phyloP scores from a whole-genome alignment of 495 filamentous ascomycete species.

The Podospora fimiseda region DNA sequence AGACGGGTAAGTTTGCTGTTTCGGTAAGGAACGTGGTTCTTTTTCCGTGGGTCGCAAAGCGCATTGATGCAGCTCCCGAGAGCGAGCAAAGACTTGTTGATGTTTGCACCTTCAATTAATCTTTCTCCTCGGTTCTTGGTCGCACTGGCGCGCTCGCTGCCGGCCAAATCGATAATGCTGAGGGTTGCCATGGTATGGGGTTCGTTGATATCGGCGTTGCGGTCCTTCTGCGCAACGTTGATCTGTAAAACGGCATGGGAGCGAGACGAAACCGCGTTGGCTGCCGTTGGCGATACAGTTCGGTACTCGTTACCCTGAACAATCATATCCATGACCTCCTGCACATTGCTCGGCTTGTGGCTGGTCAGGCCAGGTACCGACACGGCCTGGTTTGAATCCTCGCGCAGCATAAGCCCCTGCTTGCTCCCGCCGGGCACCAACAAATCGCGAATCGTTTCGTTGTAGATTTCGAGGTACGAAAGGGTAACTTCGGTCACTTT shows the following conservation, averaged over 20 bases:
- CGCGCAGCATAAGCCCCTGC: constrained; percentile 82
- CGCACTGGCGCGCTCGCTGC: constrained; percentile 91
- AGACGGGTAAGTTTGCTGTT: constrained; percentile 96
- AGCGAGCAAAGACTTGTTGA: constrained; percentile 95
- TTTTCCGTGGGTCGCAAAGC: constrained; percentile 87
- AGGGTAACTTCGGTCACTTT: constrained; percentile 87
- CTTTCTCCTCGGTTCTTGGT: constrained; percentile 95
- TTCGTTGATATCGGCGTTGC: constrained; percentile 88
- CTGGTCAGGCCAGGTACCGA: constrained; percentile 88
- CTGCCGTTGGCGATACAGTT: constrained; percentile 94
- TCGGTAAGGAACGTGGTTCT: constrained; percentile 91
- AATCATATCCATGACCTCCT: constrained; percentile 99
- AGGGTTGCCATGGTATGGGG: constrained; percentile 96
- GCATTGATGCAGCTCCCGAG: constrained; percentile 98
- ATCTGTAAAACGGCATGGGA: constrained; percentile 99
- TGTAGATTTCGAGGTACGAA: constrained; percentile 98
- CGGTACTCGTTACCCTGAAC: constrained; percentile 88
- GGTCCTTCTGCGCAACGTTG: constrained; percentile 88
- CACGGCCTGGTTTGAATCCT: constrained; percentile 90
- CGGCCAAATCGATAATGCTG: constrained; percentile 95
- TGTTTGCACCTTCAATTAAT: constrained; percentile 91
- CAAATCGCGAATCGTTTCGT: constrained; percentile 95
- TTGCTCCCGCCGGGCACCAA: constrained; percentile 83
- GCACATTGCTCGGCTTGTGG: constrained; percentile 75
- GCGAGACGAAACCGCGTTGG: constrained; percentile 94